phyloP scores from a whole-genome alignment of 2,329 filamentous ascomycete species.

The Hawksworthiomyces lignivorus region DNA sequence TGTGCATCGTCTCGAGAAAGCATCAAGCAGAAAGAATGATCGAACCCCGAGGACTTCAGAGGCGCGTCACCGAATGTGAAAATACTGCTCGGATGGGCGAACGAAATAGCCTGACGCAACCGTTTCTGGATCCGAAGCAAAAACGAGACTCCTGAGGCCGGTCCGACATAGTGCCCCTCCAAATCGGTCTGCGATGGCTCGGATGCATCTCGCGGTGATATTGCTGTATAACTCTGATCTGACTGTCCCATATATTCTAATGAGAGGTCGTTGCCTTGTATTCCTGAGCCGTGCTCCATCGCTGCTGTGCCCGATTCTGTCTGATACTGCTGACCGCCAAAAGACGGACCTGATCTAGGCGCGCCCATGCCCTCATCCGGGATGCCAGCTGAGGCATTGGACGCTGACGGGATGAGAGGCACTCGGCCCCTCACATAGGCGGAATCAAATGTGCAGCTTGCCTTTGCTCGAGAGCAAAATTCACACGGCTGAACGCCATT shows the following conservation, averaged over 20 bases:
- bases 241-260: no score
- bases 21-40: slow-evolving; percentile 32
- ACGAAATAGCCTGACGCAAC: neutral
- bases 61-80: slow-evolving; percentile 4
- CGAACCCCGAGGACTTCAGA: slow-evolving; percentile 17
- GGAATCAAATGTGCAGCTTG: slow-evolving; percentile 3
- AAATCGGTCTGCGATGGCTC: neutral
- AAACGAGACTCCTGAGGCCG: neutral
- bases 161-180: neutral
- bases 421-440: slow-evolving; percentile 2
- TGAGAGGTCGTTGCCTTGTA: no score
- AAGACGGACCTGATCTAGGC: neutral
- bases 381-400: neutral
- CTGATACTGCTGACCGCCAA: no score
- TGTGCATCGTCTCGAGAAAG: slow-evolving; percentile 20
- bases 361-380: neutral
- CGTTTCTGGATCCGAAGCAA: neutral
- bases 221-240: neutral
- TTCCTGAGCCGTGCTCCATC: no score
- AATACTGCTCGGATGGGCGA: neutral
- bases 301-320: no score
- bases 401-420: neutral
- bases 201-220: neutral
- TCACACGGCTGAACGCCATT: slow-evolving; percentile 5
- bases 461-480: neutral